Conservation (phyloP, 345 rosid species). For the Sisymbrium altissimum region DNA sequence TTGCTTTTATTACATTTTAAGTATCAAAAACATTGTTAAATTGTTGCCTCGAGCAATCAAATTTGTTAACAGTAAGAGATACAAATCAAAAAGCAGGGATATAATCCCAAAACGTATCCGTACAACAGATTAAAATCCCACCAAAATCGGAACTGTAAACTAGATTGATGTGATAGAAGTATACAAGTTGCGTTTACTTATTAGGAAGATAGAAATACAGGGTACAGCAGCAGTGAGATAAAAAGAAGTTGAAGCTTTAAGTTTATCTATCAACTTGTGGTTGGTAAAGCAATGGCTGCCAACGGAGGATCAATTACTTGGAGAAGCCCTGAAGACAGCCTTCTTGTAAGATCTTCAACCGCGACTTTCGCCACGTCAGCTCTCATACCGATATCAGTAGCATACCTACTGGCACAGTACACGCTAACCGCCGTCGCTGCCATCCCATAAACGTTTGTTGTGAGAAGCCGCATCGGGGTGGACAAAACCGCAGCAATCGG, state of each 20-base stretch:
- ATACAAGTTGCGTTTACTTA: neutral
- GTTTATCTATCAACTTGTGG: neutral
- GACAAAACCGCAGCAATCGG: constrained; percentile 80
- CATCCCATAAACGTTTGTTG: constrained; percentile 81
- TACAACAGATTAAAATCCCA: too few species aligned
- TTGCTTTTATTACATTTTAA: neutral
- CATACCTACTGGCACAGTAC: constrained; percentile 77
- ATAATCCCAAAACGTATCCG: too few species aligned
- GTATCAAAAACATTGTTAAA: too few species aligned
- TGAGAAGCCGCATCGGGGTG: constrained; percentile 61
- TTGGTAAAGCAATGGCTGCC: constrained; percentile 27
- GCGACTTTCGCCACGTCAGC: constrained; percentile 66
- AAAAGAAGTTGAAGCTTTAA: neutral
- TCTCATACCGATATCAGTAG: constrained; percentile 86
- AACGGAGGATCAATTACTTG: constrained; percentile 52
- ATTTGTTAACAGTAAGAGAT: too few species aligned
- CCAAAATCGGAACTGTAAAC: too few species aligned
- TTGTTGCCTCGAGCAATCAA: too few species aligned
- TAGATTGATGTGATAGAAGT: too few species aligned
- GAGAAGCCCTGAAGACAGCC: constrained; percentile 57
- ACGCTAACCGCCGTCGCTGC: constrained; percentile 75
- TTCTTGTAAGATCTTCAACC: constrained; percentile 68
- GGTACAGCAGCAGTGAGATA: neutral
- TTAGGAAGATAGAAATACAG: neutral
- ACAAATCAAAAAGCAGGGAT: too few species aligned